Base-by-base conservation (phyloP, 192 early-diverging fungal species). In the Mortierella antarctica region DNA sequence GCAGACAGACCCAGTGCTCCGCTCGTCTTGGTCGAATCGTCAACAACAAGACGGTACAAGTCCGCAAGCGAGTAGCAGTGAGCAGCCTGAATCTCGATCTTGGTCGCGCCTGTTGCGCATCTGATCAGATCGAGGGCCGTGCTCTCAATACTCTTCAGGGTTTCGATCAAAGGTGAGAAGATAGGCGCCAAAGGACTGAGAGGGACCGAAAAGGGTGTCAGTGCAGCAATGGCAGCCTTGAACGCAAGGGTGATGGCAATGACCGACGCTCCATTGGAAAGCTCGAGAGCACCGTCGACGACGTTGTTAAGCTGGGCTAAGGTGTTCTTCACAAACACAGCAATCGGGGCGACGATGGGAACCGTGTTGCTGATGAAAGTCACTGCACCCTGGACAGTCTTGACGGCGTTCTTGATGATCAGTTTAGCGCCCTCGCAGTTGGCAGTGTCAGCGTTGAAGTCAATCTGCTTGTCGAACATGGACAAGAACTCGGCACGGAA, bases 401-500 rank as follows among this genome's bases (percentile, higher is more conserved):
- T 8, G 10, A 60, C 5, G 8, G 69, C 50, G 14, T 44, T 39
- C 61, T 49, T 46, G 61, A 63, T 60, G 4, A 50, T 4, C 8
- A 5, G 7, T 39, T 47, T 49, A 5, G 46, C 48, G 15, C 12
- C 13, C 6, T 58, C 59, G 42, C 69, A 71, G 42, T 14, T 15
- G 8, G 31, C 52, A n/a, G 47, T 9, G 2, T 62, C 60, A 18
- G 51, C 40, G 50, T 62, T 53, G 21, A 59, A 74, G 47, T 45
- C 47, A 8, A 15, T 2, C 14, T 10, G 59, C 14, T 31, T 6
- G 13, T 59, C 47, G 40, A 66, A 49, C 17, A 15, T n/a, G 45
- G 21, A 49, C 57, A 74, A 50, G 50, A 74, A n/a, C 10, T 51
- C 40, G 12, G 57, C 18, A 7, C 73, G 65, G 65, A 75, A 56